Percentiles rank a stretch among this genome's conserved stretches.
Evolutionary conservation across 106 monocot species (phyloP).

Genomic region (Iris macrosiphon): DNA sequence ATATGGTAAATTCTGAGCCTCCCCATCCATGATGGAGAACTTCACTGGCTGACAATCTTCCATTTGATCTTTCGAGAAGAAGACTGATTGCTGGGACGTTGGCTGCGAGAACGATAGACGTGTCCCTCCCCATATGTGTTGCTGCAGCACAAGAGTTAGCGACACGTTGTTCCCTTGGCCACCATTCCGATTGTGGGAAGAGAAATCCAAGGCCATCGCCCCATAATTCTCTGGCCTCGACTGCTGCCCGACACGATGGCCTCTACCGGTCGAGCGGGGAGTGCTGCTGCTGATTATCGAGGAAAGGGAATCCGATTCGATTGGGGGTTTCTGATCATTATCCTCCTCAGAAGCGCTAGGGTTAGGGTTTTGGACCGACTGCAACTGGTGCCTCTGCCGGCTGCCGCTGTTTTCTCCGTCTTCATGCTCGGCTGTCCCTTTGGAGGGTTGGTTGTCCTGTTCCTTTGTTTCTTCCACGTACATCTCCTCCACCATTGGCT

Average conservation of each 20-base stretch:
- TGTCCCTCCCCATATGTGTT: conserved; percentile 25
- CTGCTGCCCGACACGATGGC: not conserved
- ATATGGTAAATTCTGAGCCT: conserved; percentile 32
- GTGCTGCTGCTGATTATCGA: conserved; percentile 25
- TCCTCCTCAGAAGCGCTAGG: not conserved
- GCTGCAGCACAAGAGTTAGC: conserved; percentile 65
- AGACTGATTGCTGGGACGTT: conserved; percentile 6
- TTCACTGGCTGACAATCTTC: conserved; percentile 19
- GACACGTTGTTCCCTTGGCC: conserved; percentile 34
- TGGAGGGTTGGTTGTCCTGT: conserved; percentile 12
- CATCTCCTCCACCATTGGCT: conserved; percentile 97
- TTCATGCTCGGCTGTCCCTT: too few relatives aligned
- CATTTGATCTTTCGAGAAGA: conserved; percentile 21
- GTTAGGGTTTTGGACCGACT: conserved; percentile 31
- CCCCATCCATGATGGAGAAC: conserved; percentile 30
- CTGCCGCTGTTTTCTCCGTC: conserved; percentile 5
- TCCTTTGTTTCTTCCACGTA: conserved; percentile 80
- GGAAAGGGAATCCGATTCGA: conserved; percentile 27
- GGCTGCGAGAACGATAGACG: conserved; percentile 28
- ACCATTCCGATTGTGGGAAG: conserved; percentile 19
- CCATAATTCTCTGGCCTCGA: conserved; percentile 31
- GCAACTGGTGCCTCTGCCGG: too few relatives aligned
- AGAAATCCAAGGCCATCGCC: conserved; percentile 36
- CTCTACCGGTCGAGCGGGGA: too few relatives aligned
- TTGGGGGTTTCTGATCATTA: conserved; percentile 27